These are phyloP conservation scores for Porcisia hertigi DNA, from an alignment of 208 protist genomes.

Conservation along the genomic window DNA sequence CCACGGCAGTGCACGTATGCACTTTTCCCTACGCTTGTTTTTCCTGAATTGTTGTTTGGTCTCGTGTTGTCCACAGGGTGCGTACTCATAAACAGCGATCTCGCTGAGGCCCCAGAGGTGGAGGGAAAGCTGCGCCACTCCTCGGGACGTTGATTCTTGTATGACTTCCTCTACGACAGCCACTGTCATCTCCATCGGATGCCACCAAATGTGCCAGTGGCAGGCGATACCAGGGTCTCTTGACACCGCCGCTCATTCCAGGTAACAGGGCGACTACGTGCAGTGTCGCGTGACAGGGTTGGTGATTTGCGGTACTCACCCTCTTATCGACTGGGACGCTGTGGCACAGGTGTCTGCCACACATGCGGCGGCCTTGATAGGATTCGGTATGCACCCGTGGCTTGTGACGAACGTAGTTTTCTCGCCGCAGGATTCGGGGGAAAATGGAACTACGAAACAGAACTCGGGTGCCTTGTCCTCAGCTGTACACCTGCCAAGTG, in stretches of 20 bases:
- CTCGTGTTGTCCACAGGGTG: not conserved
- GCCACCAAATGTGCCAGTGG: not conserved
- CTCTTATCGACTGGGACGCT: conserved; percentile 63
- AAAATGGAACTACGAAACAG: not conserved
- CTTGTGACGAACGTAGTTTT: conserved; percentile 37
- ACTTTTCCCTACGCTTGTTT: not conserved
- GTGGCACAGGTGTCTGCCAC: not conserved
- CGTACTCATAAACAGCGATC: not conserved
- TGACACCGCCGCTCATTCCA: not conserved
- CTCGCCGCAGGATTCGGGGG: not conserved
- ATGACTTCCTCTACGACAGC: conserved; percentile 21
- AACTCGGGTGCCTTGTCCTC: not conserved
- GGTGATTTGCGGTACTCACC: conserved; percentile 80
- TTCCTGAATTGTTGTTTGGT: no score
- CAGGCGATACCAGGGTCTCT: not conserved
- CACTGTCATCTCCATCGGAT: conserved; percentile 21
- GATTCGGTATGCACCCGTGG: conserved; percentile 86
- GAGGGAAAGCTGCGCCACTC: not conserved
- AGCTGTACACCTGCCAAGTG: not conserved
- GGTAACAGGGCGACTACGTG: not conserved
- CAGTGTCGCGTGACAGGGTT: not conserved
- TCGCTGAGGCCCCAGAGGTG: not conserved
- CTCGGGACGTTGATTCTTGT: not conserved
- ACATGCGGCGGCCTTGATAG: conserved; percentile 11
- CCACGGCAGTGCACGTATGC: not conserved